Percentiles rank a stretch among this genome's conserved stretches.
phyloP scores from a whole-genome alignment of 139 green algal genomes.

The Tetradesmus obliquus region DNA sequence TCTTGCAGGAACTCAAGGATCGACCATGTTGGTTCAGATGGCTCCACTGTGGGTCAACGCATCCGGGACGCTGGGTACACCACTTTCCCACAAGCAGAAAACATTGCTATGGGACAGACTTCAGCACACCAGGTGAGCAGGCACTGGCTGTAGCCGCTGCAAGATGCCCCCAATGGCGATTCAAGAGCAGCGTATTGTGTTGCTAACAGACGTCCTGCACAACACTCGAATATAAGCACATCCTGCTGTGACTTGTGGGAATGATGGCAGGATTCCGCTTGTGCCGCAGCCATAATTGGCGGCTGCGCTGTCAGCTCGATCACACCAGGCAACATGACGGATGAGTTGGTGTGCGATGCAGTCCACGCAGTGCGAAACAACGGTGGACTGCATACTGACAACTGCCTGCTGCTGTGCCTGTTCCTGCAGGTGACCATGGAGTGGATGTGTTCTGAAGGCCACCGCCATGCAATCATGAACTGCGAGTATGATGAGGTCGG shows the following conservation, averaged over 20 bases:
- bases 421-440: constrained; percentile 1
- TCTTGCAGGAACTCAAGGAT: constrained; percentile 8
- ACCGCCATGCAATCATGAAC: neutral
- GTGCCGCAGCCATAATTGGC: too few species aligned
- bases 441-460: constrained; percentile 28
- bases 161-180: too few species aligned
- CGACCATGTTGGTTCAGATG: neutral
- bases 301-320: too few species aligned
- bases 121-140: neutral
- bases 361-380: too few species aligned
- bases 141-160: neutral
- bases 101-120: neutral
- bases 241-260: too few species aligned
- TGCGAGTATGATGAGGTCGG: neutral
- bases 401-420: neutral
- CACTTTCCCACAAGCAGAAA: constrained; percentile 23
- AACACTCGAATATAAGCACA: too few species aligned
- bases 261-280: too few species aligned
- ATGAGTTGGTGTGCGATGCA: neutral
- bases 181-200: too few species aligned
- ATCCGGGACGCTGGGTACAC: neutral
- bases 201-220: too few species aligned
- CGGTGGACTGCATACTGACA: too few species aligned
- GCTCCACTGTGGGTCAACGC: neutral
- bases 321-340: neutral